Base-by-base conservation (phyloP, 441 rosid species). In the Populus hybrid region DNA sequence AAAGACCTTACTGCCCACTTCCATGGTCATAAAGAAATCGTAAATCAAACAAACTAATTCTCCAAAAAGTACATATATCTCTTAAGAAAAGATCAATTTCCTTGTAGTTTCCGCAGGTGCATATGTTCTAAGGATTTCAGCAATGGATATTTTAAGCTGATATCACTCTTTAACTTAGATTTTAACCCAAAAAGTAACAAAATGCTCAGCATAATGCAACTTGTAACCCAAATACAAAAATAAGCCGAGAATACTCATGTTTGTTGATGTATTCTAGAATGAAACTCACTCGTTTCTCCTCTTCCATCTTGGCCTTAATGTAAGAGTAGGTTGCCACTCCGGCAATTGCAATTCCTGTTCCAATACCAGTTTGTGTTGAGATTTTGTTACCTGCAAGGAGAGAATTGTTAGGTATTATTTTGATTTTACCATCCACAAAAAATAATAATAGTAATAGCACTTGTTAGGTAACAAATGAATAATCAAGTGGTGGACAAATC, bases 301-400 rank as follows among this genome's bases (percentile, higher is more conserved):
- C 99, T 83, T 94, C 98, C 78, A 93, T 86, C 88, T 86, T 91
- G 78, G 99, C 98, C 88, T 94, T 94, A 74, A 91, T 90, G 85
- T 77, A 53, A 26, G 98, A 95, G 91, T 95, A 93, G 38, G 86
- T 64, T 64, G 98, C 99, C 64, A 95, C 98, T 74, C 99, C 98
- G 79, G 90, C 93, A 80, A 94, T 94, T 38, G 97, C 97, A 78
- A 95, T 87, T 76, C 24, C 70, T 72, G 97, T 93, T 77, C 99
- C 98, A 33, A 95, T 91, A 40, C 94, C 98, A 61, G 97, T 93
- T 79, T 92, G 98, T 70, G 90, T 89, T 68, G 98, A 90, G 66
- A 93, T 94, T 88, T 90, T 92, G 90, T 94, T 94, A 72, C 98
- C 97, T 93, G 88, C 38, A 78, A 67, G 31, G 40, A 79, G 40